Evolutionary conservation across 768 basidiomycete species (phyloP).

Genomic region (Rhizopogon vinicolor): DNA sequence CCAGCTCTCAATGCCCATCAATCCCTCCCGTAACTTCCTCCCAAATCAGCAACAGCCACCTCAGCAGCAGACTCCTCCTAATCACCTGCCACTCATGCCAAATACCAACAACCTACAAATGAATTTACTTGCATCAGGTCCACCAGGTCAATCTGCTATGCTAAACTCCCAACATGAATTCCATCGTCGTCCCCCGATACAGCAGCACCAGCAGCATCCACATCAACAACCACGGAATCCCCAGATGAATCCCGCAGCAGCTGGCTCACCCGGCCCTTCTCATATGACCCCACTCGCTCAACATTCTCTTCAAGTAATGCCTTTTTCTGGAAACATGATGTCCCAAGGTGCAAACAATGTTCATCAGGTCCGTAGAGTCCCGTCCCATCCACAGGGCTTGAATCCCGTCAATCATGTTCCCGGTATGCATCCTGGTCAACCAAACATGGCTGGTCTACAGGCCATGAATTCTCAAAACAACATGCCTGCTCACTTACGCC

Average conservation of each 20-base stretch:
- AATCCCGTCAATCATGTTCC: constrained; percentile 34
- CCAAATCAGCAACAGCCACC: constrained; percentile 33
- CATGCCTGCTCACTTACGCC: constrained; percentile 34
- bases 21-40: constrained; percentile 28
- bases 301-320: constrained; percentile 37
- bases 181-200: constrained; percentile 7
- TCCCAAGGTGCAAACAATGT: constrained; percentile 33
- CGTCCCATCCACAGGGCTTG: constrained; percentile 50
- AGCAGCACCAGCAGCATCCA: constrained; percentile 28
- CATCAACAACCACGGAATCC: constrained; percentile 35
- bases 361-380: constrained; percentile 44
- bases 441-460: constrained; percentile 36
- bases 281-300: constrained; percentile 26
- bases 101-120: constrained; percentile 32
- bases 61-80: constrained; percentile 23
- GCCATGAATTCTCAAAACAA: constrained; percentile 39
- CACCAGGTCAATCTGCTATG: constrained; percentile 17
- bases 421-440: constrained; percentile 31
- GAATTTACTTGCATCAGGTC: constrained; percentile 31
- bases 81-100: constrained; percentile 33
- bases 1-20: constrained; percentile 35
- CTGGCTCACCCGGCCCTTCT: constrained; percentile 18
- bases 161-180: constrained; percentile 6
- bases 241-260: constrained; percentile 28
- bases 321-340: constrained; percentile 39